These are phyloP conservation scores for Chaetomiaceae sp. DNA, from an alignment of 2,329 filamentous ascomycete species.

Conservation along the genomic window DNA sequence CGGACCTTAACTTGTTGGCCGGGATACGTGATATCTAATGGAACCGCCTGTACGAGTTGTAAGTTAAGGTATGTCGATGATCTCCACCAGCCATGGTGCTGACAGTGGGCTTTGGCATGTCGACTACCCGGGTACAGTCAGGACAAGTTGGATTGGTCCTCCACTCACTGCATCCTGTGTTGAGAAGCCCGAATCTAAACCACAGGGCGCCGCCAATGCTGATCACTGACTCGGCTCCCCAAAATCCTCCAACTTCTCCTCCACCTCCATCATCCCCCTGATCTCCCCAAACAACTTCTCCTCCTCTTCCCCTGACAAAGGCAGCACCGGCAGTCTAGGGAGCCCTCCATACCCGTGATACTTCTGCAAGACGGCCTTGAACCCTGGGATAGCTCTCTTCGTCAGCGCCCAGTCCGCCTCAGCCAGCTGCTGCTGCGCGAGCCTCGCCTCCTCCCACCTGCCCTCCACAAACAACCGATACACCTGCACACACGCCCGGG, in stretches of 20 bases:
- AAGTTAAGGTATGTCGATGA: no score
- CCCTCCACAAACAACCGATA: background rate
- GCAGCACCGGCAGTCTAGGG: constrained; percentile 1
- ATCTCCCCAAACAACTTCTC: background rate
- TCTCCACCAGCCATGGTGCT: no score
- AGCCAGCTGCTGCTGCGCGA: background rate
- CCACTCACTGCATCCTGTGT: no score
- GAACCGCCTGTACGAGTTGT: no score
- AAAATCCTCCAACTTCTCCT: background rate
- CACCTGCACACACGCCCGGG: background rate
- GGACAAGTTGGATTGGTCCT: no score
- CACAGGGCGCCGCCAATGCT: no score
- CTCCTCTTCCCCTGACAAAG: background rate
- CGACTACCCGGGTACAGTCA: no score
- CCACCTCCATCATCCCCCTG: background rate
- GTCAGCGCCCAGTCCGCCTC: constrained; percentile 7
- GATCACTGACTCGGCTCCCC: background rate
- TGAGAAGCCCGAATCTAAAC: no score
- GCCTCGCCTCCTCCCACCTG: background rate
- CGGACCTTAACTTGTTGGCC: no score
- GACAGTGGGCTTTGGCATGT: no score
- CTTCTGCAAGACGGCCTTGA: constrained; percentile 2
- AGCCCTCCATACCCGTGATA: constrained; percentile 1
- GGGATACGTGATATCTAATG: no score
- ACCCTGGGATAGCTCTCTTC: constrained; percentile 3